phyloP scores from a whole-genome alignment of 495 filamentous ascomycete species.

The Penicillium alfredii region DNA sequence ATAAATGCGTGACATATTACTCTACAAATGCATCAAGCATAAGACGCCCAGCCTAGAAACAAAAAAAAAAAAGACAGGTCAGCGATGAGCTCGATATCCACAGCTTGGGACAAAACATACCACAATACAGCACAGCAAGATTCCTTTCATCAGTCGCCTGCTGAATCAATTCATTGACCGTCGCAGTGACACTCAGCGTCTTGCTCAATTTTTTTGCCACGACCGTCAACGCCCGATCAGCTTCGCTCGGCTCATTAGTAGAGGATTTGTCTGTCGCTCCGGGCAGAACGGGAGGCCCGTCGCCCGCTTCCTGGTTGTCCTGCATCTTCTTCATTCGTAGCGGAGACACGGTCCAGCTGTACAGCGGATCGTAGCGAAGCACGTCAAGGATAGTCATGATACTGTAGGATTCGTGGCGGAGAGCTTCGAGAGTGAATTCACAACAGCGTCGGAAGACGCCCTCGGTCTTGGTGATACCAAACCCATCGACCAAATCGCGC shows the following conservation, averaged over 20 bases:
- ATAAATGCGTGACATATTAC: no score
- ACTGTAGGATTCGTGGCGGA: slow-evolving; percentile 84
- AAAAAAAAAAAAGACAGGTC: no score
- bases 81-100: slow-evolving; percentile 9
- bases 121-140: slow-evolving; percentile 83
- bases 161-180: slow-evolving; percentile 95
- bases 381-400: slow-evolving; percentile 98
- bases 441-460: slow-evolving; percentile 95
- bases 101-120: slow-evolving; percentile 43
- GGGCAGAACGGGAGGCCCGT: slow-evolving; percentile 30
- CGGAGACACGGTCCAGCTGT: slow-evolving; percentile 92
- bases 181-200: slow-evolving; percentile 86
- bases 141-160: slow-evolving; percentile 91
- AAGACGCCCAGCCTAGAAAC: slow-evolving; percentile 57
- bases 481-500: slow-evolving; percentile 92
- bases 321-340: slow-evolving; percentile 74
- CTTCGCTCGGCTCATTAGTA: slow-evolving; percentile 78
- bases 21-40: slow-evolving; percentile 44
- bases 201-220: slow-evolving; percentile 93
- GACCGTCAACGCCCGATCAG: slow-evolving; percentile 83
- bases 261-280: slow-evolving; percentile 37
- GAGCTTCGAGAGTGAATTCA: slow-evolving; percentile 90
- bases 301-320: slow-evolving; percentile 51
- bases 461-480: slow-evolving; percentile 93
- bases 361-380: slow-evolving; percentile 90